A percentile compares a stretch with the other conserved stretches of the same genome.
phyloP scores from a whole-genome alignment of 192 early-diverging fungal species.

The Coemansia javaensis region DNA sequence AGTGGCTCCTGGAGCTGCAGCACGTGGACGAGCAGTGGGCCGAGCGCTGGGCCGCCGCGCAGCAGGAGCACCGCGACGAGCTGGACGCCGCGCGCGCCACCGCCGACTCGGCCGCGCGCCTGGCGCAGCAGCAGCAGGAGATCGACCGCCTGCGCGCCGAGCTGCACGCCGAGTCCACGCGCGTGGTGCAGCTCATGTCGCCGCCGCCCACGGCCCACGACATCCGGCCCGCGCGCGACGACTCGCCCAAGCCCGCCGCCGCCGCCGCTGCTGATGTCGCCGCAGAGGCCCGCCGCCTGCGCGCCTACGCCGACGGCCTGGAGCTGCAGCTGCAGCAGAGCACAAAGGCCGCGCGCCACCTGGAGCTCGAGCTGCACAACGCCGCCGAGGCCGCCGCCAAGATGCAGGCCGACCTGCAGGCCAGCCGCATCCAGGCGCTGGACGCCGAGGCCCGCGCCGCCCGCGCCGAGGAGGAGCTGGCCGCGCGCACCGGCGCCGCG shows the following conservation, averaged over 20 bases:
- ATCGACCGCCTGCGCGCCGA: background rate
- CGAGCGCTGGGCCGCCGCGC: constrained; percentile 41
- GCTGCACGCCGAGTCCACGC: background rate
- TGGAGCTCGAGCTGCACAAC: too few species aligned
- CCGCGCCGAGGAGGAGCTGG: constrained; percentile 26
- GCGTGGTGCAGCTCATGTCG: constrained; percentile 18
- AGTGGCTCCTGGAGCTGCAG: constrained; percentile 35
- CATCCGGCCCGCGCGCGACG: constrained; percentile 1
- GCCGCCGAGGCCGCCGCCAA: too few species aligned
- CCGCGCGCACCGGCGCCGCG: too few species aligned
- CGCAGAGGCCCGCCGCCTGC: too few species aligned
- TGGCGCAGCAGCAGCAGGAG: constrained; percentile 4
- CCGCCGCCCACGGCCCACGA: constrained; percentile 33
- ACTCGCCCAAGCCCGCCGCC: too few species aligned
- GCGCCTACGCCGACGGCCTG: too few species aligned
- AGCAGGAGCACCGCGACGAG: constrained; percentile 12
- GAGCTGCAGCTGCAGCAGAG: background rate
- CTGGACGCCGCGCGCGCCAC: background rate
- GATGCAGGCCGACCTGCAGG: too few species aligned
- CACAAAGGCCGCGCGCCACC: background rate
- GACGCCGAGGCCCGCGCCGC: constrained; percentile 38
- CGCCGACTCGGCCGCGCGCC: too few species aligned
- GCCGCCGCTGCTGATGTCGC: too few species aligned
- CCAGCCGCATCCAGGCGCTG: constrained; percentile 9
- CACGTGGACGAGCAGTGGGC: constrained; percentile 39